Evolutionary conservation across 768 basidiomycete genomes (phyloP).

Genomic region (Lactarius evosmus): DNA sequence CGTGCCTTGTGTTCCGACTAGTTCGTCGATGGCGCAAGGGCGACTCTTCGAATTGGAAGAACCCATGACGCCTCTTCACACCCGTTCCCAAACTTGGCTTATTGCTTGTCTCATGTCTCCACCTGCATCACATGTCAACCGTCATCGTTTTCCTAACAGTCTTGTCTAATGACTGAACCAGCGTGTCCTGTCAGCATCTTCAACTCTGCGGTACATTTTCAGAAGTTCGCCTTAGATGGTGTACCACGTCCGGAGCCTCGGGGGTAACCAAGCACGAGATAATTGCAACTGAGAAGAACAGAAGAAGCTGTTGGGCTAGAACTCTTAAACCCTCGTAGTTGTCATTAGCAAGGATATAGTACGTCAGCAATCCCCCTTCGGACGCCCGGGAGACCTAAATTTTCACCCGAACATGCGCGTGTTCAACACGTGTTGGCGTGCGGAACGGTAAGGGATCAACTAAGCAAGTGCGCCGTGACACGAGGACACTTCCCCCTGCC

Average conservation of each 20-base stretch:
- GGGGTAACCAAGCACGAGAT: not conserved
- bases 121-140: not conserved
- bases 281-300: not conserved
- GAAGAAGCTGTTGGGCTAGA: not conserved
- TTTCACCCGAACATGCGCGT: not conserved
- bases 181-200: not conserved
- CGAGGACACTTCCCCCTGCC: not conserved
- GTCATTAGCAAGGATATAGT: not conserved
- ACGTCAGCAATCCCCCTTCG: not conserved
- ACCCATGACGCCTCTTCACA: not conserved
- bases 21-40: not conserved
- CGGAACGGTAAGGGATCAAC: not conserved
- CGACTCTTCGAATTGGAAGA: not conserved
- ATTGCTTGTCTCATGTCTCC: not conserved
- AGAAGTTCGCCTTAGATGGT: not conserved
- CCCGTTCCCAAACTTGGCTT: not conserved
- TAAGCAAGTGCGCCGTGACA: too few relatives aligned
- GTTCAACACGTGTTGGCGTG: slow-evolving; percentile 17
- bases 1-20: not conserved
- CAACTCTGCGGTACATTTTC: not conserved
- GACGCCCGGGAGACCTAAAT: not conserved
- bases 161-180: too few relatives aligned
- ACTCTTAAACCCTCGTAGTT: not conserved
- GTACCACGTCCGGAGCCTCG: not conserved
- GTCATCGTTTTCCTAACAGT: not conserved